Evolutionary conservation across 83 land plant genomes (phyloP).

Genomic region (Larix sibirica): DNA sequence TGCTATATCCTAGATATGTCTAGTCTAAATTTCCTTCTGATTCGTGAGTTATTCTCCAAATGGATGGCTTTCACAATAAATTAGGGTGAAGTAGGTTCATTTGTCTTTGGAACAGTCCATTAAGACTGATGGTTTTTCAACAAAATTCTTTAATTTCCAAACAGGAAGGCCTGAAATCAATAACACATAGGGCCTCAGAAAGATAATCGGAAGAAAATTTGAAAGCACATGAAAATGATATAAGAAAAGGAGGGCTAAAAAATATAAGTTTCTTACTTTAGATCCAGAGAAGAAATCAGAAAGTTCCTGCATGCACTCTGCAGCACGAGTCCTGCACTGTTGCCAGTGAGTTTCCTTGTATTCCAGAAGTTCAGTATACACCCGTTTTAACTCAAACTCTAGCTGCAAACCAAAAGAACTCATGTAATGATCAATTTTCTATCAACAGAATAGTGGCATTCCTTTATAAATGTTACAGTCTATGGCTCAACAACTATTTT

Average conservation of each 20-base stretch:
- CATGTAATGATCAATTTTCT: not conserved
- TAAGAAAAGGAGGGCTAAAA: conserved; percentile 2
- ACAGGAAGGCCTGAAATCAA: not conserved
- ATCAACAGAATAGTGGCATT: not conserved
- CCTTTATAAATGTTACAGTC: not conserved
- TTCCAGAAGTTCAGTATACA: conserved; percentile 47
- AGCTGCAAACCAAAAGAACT: conserved; percentile 19
- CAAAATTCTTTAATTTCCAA: too few species aligned
- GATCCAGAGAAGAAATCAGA: conserved; percentile 49
- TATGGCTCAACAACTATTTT: not conserved
- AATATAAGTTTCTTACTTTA: conserved; percentile 21
- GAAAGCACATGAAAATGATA: not conserved
- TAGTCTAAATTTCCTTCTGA: too few species aligned
- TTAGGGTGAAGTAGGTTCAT: too few species aligned
- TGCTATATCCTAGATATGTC: too few species aligned
- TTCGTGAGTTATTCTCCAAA: too few species aligned
- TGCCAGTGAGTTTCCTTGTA: conserved; percentile 40
- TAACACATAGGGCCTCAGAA: not conserved
- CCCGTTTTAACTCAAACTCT: conserved; percentile 52
- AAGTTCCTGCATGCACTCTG: conserved; percentile 49
- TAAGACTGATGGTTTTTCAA: too few species aligned
- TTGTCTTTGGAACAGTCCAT: too few species aligned
- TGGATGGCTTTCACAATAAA: too few species aligned
- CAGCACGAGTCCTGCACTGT: conserved; percentile 38
- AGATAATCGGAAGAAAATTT: not conserved